Conservation (phyloP, 2,329 filamentous ascomycete species). For the Talaromyces rugulosus region DNA sequence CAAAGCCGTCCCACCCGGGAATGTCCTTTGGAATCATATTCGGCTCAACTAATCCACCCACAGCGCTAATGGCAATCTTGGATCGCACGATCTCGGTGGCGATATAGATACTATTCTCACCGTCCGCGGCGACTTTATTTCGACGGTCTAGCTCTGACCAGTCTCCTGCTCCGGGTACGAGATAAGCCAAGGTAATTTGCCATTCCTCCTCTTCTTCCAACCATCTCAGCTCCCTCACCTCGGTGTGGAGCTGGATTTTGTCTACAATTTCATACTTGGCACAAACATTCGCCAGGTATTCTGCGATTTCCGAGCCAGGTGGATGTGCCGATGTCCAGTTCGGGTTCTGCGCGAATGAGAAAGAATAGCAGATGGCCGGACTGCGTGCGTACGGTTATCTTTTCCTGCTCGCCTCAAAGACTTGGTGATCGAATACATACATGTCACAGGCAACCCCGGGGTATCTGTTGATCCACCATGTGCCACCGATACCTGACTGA, state of each 20-base stretch:
- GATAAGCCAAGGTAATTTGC: constrained; percentile 50
- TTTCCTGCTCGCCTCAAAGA: not conserved
- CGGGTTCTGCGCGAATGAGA: constrained; percentile 52
- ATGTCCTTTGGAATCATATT: constrained; percentile 48
- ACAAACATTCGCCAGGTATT: constrained; percentile 53
- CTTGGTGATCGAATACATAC: constrained; percentile 24
- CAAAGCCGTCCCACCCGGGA: constrained; percentile 50
- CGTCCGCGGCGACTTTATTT: constrained; percentile 41
- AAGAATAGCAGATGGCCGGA: constrained; percentile 54
- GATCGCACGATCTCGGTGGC: constrained; percentile 50
- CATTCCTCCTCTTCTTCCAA: constrained; percentile 51
- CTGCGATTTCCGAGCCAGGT: constrained; percentile 46
- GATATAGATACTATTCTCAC: constrained; percentile 45
- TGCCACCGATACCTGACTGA: constrained; percentile 56
- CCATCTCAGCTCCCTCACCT: constrained; percentile 52
- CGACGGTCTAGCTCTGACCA: constrained; percentile 45
- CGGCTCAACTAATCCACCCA: constrained; percentile 55
- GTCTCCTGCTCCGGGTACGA: constrained; percentile 53
- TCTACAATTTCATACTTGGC: constrained; percentile 50
- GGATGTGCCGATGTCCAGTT: constrained; percentile 50
- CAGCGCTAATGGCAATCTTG: constrained; percentile 53
- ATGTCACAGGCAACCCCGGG: constrained; percentile 56
- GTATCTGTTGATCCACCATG: constrained; percentile 62
- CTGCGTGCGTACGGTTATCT: constrained; percentile 27
- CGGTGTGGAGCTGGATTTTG: constrained; percentile 57